Evolutionary conservation across 2,329 filamentous ascomycete genomes (phyloP).

Genomic region (Pseudogymnoascus sp.): DNA sequence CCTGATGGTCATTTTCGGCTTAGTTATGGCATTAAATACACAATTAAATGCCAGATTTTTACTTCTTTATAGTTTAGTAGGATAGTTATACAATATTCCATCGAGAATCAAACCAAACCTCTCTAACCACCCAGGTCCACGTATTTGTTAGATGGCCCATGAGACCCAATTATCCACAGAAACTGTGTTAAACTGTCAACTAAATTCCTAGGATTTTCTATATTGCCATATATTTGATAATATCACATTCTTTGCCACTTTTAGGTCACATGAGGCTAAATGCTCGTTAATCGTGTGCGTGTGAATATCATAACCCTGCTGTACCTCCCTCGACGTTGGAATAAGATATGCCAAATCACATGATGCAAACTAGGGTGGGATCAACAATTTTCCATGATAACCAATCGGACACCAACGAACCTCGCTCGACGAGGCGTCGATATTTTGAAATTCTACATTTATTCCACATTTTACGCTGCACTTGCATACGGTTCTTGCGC

Average conservation of each 20-base stretch:
- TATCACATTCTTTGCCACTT: background rate
- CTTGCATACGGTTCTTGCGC: background rate
- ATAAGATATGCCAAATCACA: background rate
- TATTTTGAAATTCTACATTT: slow-evolving; percentile 3
- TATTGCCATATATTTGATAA: background rate
- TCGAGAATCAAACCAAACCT: background rate
- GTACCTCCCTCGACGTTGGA: background rate
- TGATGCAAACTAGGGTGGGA: background rate
- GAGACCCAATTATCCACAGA: too few relatives aligned
- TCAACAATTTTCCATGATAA: slow-evolving; percentile 5
- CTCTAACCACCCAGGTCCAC: background rate
- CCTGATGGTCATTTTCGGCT: background rate
- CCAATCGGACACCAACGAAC: slow-evolving; percentile 2
- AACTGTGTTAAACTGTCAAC: background rate
- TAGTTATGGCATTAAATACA: background rate
- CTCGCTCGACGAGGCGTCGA: background rate
- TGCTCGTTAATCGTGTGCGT: background rate
- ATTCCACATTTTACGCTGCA: background rate
- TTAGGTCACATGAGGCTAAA: background rate
- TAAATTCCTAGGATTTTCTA: background rate
- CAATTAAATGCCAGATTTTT: background rate
- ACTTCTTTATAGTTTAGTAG: background rate
- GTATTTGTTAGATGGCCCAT: background rate
- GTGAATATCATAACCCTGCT: background rate
- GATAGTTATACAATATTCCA: background rate